Percentiles rank a stretch among this genome's conserved stretches.
Evolutionary conservation across 139 green algal species (phyloP).

Genomic region (Picochlorum sp.): DNA sequence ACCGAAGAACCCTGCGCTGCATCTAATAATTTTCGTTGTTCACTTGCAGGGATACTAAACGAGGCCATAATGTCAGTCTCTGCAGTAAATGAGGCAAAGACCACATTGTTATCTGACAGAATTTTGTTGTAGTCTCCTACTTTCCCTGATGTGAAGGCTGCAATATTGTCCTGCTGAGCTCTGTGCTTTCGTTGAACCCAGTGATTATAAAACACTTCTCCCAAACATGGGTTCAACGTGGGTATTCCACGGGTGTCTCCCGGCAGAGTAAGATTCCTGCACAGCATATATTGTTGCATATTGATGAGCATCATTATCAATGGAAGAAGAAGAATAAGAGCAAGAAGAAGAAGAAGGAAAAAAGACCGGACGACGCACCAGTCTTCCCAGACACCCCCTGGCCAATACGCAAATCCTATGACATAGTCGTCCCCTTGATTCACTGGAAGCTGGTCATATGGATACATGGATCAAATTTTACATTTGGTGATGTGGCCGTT

Average conservation of each 20-base stretch:
- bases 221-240: conserved; percentile 27
- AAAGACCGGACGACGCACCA: conserved; percentile 12
- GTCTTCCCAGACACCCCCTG: conserved; percentile 21
- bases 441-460: not conserved
- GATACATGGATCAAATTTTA: not conserved
- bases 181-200: not conserved
- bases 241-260: conserved; percentile 4
- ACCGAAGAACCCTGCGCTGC: not conserved
- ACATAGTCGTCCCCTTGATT: conserved; percentile 25
- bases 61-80: conserved; percentile 28
- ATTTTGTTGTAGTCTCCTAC: conserved; percentile 9
- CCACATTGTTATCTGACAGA: conserved; percentile 20
- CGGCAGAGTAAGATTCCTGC: conserved; percentile 6
- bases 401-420: conserved; percentile 39
- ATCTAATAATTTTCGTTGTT: conserved; percentile 24
- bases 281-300: not conserved
- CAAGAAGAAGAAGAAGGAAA: not conserved
- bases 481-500: too few relatives aligned
- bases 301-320: not conserved
- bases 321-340: not conserved
- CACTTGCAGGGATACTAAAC: conserved; percentile 18
- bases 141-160: too few relatives aligned
- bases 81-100: conserved; percentile 29
- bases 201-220: not conserved
- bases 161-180: too few relatives aligned